Percentiles rank a stretch among this genome's conserved stretches.
Evolutionary conservation across 164 flowering plant species (phyloP).

Genomic region (Vitis amurensis): DNA sequence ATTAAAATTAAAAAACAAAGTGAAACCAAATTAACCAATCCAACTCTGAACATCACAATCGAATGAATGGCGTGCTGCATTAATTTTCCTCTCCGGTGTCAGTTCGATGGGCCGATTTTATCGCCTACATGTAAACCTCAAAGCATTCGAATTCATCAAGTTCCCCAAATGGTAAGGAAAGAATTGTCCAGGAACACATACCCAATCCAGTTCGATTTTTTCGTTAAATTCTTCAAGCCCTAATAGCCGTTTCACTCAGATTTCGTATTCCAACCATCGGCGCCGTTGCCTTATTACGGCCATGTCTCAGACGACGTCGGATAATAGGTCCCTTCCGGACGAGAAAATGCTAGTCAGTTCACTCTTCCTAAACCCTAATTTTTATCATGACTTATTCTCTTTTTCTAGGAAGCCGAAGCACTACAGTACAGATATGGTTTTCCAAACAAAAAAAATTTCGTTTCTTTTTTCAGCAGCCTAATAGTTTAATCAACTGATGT

Average conservation of each 20-base stretch:
- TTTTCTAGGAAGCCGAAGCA: no score
- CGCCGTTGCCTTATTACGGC: constrained; percentile 22
- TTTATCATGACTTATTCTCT: no score
- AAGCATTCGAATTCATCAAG: no score
- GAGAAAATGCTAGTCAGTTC: constrained; percentile 56
- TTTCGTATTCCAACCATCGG: constrained; percentile 20
- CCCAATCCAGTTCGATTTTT: no score
- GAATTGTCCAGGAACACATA: no score
- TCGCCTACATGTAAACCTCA: constrained; percentile 7
- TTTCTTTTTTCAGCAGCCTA: not conserved
- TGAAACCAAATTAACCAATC: not conserved
- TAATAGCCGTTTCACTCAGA: constrained; percentile 8
- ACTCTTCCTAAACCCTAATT: no score
- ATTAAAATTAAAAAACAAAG: no score
- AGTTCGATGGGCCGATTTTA: constrained; percentile 25
- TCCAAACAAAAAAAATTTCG: no score
- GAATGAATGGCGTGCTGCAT: constrained; percentile 36
- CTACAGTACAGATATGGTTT: no score
- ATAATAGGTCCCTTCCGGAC: constrained; percentile 29
- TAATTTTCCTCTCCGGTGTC: constrained; percentile 19
- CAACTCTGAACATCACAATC: not conserved
- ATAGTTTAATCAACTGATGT: not conserved
- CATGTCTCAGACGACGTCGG: constrained; percentile 40
- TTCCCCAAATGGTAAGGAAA: no score
- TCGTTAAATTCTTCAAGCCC: not conserved